These are phyloP conservation scores for Kluyveromyces wickerhamii DNA, from an alignment of 805 yeast species.

Conservation along the genomic window DNA sequence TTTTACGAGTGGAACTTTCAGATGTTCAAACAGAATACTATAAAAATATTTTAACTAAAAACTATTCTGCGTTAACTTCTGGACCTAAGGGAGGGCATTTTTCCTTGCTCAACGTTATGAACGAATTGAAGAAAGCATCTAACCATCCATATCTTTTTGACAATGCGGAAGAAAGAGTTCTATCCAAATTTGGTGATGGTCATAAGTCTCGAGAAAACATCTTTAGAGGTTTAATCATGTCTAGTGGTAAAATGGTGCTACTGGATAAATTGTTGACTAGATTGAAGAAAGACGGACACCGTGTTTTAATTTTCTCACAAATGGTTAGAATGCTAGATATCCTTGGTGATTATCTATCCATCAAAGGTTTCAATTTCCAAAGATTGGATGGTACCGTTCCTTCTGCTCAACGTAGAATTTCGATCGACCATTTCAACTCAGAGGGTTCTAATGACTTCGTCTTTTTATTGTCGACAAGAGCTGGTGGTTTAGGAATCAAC, in stretches of 20 bases:
- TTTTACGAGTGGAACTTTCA: constrained; percentile 87
- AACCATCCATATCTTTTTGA: constrained; percentile 96
- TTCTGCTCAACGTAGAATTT: constrained; percentile 83
- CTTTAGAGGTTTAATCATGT: constrained; percentile 89
- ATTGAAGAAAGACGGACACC: constrained; percentile 85
- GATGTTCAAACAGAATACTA: constrained; percentile 94
- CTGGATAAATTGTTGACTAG: constrained; percentile 82
- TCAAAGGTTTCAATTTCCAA: constrained; percentile 84
- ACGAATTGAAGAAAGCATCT: constrained; percentile 92
- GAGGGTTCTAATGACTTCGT: constrained; percentile 89
- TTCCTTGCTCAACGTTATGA: constrained; percentile 84
- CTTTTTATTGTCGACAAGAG: constrained; percentile 86
- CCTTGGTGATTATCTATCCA: constrained; percentile 82
- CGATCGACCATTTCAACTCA: constrained; percentile 94
- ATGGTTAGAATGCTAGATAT: constrained; percentile 97
- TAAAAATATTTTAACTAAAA: constrained; percentile 85
- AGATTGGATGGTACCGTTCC: constrained; percentile 96
- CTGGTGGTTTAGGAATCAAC: constrained; percentile 98
- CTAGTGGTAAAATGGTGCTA: constrained; percentile 96
- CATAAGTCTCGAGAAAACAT: constrained; percentile 64
- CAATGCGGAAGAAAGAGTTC: constrained; percentile 78
- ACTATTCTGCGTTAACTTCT: constrained; percentile 83
- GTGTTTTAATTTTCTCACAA: constrained; percentile 91
- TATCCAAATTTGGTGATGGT: constrained; percentile 54
- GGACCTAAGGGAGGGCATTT: constrained; percentile 74